Evolutionary conservation across 768 basidiomycete species (phyloP), one percentile per base, ranked within the genome.

Genomic region (Pulveroboletus sp.): DNA sequence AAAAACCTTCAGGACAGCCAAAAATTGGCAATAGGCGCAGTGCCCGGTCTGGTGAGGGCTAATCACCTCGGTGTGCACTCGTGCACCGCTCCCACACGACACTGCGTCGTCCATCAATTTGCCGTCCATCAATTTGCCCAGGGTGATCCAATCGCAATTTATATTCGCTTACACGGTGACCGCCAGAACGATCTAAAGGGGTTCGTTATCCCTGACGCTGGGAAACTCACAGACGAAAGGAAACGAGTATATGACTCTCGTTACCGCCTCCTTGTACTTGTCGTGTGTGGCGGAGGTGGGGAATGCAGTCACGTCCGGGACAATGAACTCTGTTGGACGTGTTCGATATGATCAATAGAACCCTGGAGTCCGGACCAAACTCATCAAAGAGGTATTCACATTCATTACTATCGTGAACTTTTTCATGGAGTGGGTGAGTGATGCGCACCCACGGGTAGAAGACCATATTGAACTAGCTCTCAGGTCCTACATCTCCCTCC

Each of bases 401-500:
- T 41, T 53, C 21, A 45, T 39, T 28, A 45, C 18, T 6, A 42
- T 41, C 39, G 12, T 32, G 32, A 43, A 44, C 40, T 21, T 48
- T 48, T 57, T 36, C 32, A 15, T 48, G 38, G 35, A 36, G 44
- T 39, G 11, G 8, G 31, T 44, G 31, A 18, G 37, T 28, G 40
- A 35, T 48, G 50, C 35, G 42, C 43, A 46, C 38, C 54, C 46
- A 35, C 38, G 39, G 38, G 38, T 49, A 43, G 46, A 40, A 41
- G 44, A 41, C 51, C 57, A 42, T 42, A 42, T 50, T 21, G 45
- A 40, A 39, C 38, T 32, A 39, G 33, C 39, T 54, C 47, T 43
- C 31, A 44, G 43, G 51, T 53, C 47, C 12, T 43, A 18, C 42
- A 42, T 27, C 46, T 46, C 43, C 52, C 46, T 49, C 46, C 46